Base-by-base conservation (phyloP, 306 rosid species). In the Castanospermum australe region DNA sequence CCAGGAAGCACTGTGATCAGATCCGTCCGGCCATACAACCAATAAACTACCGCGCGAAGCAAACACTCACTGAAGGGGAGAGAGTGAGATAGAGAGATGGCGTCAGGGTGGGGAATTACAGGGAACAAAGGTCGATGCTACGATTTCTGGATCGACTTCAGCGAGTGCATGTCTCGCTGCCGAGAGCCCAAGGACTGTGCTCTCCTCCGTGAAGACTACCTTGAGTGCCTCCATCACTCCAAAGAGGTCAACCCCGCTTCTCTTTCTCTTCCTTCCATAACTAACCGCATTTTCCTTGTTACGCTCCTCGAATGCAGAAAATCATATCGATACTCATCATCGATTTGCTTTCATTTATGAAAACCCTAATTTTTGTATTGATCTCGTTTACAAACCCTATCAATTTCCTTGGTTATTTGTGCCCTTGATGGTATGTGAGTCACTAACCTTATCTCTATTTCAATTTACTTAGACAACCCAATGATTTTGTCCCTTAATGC, bases 81-180 rank as follows among this genome's bases (percentile, higher is more conserved):
- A 41, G 41, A 6, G 45, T 25, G 42, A 5, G 56, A 12, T 15
- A 33, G 15, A 74, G 72, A 18, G 22, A 90, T 96, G 99, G 98
- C 98, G 54, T 96, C 99, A 2, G 99, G 99, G 4, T 96, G 99
- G 98, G 99, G 99, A 85, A 96, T 96, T 56, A 85, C 87, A 0
- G 96, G 98, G 1, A 91, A 93, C 97, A 96, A 96, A 81, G 99
- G 99, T 54, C 92, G 98, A 0, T 96, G 98, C 92, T 96, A 96
- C 86, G 98, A 96, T 84, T 96, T 96, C 93, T 96, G 99, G 99
- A 83, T 90, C 14, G 99, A 96, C 70, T 96, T 96, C 90, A 93
- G 98, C 83, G 98, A 96, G 63, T 93, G 99, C 41, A 96, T 96
- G 99, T 93, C 98, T 60, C 90, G 89, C 59, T 96, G 99, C 84